These are phyloP conservation scores for Scolecobasidium constrictum DNA, from an alignment of 2,329 filamentous ascomycete genomes.

Conservation along the genomic window DNA sequence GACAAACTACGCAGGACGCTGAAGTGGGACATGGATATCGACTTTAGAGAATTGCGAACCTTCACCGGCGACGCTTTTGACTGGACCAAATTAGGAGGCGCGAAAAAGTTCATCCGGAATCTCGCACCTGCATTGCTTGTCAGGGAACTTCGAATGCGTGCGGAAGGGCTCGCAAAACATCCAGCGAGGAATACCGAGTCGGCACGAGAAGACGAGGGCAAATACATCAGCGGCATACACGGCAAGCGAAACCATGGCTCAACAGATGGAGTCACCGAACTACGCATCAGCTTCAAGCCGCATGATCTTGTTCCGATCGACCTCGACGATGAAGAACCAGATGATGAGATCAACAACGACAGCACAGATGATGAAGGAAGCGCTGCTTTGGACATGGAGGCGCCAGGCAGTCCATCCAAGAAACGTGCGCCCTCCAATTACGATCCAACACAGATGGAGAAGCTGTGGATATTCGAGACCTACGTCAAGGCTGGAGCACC, in stretches of 20 bases:
- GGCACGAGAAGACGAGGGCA: conserved; percentile 28
- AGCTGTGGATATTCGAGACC: conserved; percentile 57
- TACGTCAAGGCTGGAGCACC: conserved; percentile 56
- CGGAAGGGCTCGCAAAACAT: conserved; percentile 10
- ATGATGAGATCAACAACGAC: conserved; percentile 46
- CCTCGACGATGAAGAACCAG: conserved; percentile 60
- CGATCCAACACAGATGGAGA: conserved; percentile 54
- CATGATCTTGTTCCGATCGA: conserved; percentile 68
- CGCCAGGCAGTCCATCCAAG: conserved; percentile 28
- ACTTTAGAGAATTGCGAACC: conserved; percentile 55
- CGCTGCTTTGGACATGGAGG: conserved; percentile 22
- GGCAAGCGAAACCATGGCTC: conserved; percentile 58
- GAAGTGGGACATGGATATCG: conserved; percentile 52
- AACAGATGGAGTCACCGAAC: conserved; percentile 64
- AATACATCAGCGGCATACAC: conserved; percentile 55
- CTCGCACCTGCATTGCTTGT: conserved; percentile 67
- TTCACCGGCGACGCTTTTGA: conserved; percentile 76
- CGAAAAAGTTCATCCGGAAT: conserved; percentile 73
- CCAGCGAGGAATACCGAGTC: not conserved
- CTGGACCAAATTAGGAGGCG: conserved; percentile 69
- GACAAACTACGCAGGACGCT: conserved; percentile 42
- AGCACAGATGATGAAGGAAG: conserved; percentile 21
- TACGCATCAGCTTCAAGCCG: conserved; percentile 70
- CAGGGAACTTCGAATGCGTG: conserved; percentile 39
- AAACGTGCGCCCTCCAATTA: conserved; percentile 39